Conservation (phyloP, 768 basidiomycete species). For the Mycena chlorophos region DNA sequence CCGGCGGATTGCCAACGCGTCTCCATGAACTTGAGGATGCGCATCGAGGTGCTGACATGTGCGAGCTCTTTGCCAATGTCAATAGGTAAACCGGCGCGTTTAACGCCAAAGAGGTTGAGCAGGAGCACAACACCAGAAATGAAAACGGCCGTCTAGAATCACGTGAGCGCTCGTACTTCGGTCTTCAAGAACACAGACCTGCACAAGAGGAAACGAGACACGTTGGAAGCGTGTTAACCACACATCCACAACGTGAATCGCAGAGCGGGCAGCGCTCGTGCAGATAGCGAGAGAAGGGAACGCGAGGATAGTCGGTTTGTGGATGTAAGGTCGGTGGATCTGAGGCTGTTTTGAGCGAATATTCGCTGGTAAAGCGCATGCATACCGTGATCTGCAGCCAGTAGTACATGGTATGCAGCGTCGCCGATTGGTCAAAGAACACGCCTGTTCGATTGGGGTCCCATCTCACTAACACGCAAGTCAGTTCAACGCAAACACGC, state of each 20-base stretch:
- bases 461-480: conserved; percentile 24
- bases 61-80: conserved; percentile 36
- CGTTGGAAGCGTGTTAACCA: conserved; percentile 15
- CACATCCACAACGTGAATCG: conserved; percentile 42
- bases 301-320: conserved; percentile 29
- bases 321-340: conserved; percentile 50
- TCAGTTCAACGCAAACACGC: neutral
- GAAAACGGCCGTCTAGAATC: conserved; percentile 32
- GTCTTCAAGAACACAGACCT: conserved; percentile 11
- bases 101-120: conserved; percentile 44
- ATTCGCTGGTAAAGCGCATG: conserved; percentile 31
- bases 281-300: conserved; percentile 55
- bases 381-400: conserved; percentile 42
- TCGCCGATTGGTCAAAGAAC: conserved; percentile 41
- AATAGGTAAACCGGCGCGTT: conserved; percentile 28
- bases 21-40: conserved; percentile 26
- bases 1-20: conserved; percentile 21
- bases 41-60: conserved; percentile 43
- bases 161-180: too few species aligned
- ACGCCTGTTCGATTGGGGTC: conserved; percentile 27
- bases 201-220: conserved; percentile 12
- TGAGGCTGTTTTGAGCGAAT: conserved; percentile 42
- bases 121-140: conserved; percentile 46
- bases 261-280: conserved; percentile 51
- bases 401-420: conserved; percentile 43